A percentile compares a stretch with the other conserved stretches of the same genome.
phyloP scores from a whole-genome alignment of 2,329 filamentous ascomycete species.

The Aspergillus arachidicola region DNA sequence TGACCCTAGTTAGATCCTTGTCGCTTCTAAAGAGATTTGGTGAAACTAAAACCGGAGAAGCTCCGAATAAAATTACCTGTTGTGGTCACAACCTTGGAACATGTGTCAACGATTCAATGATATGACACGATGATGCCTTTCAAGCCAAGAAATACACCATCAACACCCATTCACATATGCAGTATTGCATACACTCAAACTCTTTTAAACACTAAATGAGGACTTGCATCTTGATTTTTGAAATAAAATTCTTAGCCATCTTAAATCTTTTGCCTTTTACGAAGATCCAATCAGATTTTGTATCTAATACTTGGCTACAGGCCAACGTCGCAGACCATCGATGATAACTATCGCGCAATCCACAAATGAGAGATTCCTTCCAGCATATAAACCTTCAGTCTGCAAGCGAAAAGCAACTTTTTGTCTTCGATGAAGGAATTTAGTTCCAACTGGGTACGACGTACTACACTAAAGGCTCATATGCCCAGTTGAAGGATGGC shows the following conservation, averaged over 20 bases:
- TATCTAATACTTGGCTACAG: neutral
- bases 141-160: conserved; percentile 15
- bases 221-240: neutral
- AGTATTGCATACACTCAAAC: neutral
- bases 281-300: neutral
- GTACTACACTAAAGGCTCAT: neutral
- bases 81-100: neutral
- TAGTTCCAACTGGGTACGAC: neutral
- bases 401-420: neutral
- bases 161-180: neutral
- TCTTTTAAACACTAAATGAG: neutral
- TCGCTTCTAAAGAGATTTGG: neutral
- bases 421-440: neutral
- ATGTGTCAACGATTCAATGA: neutral
- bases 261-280: neutral
- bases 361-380: neutral
- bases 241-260: neutral
- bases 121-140: neutral
- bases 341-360: neutral
- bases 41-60: neutral
- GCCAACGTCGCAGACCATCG: neutral
- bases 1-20: neutral
- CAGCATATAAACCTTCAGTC: neutral
- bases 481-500: neutral
- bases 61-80: neutral